Base-by-base conservation (phyloP, 805 yeast genomes). In the Candida pseudoglaebosa region DNA sequence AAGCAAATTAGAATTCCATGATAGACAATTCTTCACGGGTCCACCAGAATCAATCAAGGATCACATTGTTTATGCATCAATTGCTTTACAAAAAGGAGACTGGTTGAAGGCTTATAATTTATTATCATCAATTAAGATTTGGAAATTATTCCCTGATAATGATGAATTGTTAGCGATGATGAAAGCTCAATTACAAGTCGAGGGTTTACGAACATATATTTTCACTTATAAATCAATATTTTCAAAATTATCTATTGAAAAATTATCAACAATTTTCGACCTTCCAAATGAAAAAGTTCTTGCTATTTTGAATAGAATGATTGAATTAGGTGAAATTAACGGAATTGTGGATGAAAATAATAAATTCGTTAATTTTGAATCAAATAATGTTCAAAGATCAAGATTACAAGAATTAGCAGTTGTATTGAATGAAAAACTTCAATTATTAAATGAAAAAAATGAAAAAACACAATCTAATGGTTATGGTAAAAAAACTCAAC, bases 1-100 rank as follows among this genome's bases (percentile, higher is more conserved):
- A 66, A 81, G 95, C 59, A 78, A 85, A 61, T 75, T 93, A 50
- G 98, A 93, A 61, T 85, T 83, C 70, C 89, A 86, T 57, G 96
- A 90, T 59, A 84, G 91, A 65, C 96, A 90, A 63, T 84, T 84
- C 41, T 93, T 91, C 74, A 87, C 88, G 46, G 99, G 98, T 32
- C 99, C 99, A 34, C 96, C 98, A 39, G 99, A 93, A 68, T 87
- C 90, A 61, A 85, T 95, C 33, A 83, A 95, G 56, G 99, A 93
- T 62, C 86, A 78, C 65, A 82, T 93, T 52, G 82, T 91, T 75
- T 86, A 85, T 61, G 95, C 97, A 35, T 95, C 97, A 30, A 82
- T 82, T 65, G 79, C 87, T 22, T 78, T 93, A 62, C 86, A 85
- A 59, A 77, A 76, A 52, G 96, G 97, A 49, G 87, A 91, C 57